phyloP scores from a whole-genome alignment of 2,329 filamentous ascomycete genomes.

The Stemphylium vesicarium region DNA sequence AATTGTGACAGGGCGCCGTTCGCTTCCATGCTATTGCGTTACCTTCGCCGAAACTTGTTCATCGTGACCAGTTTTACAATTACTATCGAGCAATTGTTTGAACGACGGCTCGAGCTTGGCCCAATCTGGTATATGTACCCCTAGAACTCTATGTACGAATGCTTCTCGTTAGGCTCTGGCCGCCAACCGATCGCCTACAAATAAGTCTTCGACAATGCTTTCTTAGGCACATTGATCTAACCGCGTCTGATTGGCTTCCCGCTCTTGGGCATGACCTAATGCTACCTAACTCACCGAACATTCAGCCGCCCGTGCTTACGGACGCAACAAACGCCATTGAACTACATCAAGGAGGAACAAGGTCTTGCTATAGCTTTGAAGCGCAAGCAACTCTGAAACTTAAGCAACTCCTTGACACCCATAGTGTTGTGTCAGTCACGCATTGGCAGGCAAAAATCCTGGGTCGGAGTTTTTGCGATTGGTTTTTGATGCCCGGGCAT shows the following conservation, averaged over 20 bases:
- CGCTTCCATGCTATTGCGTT: slow-evolving; percentile 9
- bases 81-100: slow-evolving; percentile 15
- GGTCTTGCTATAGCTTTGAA: background rate
- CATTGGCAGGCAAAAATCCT: background rate
- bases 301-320: slow-evolving; percentile 4
- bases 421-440: background rate
- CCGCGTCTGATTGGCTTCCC: slow-evolving; percentile 6
- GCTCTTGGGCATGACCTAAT: background rate
- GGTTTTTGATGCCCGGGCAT: slow-evolving; percentile 5
- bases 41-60: background rate
- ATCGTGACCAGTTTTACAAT: background rate
- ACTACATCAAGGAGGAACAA: background rate
- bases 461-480: background rate
- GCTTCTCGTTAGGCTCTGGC: background rate
- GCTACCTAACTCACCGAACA: slow-evolving; percentile 8
- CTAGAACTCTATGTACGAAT: background rate
- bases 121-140: slow-evolving; percentile 21
- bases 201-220: slow-evolving; percentile 1
- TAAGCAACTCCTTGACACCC: background rate
- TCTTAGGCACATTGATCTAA: slow-evolving; percentile 2
- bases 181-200: background rate
- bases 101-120: slow-evolving; percentile 17
- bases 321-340: background rate
- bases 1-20: slow-evolving; percentile 1
- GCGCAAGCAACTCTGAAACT: background rate